Percentiles rank a stretch among this genome's conserved stretches.
Evolutionary conservation across 2,329 filamentous ascomycete species (phyloP).

Genomic region (Neonectria hederae): DNA sequence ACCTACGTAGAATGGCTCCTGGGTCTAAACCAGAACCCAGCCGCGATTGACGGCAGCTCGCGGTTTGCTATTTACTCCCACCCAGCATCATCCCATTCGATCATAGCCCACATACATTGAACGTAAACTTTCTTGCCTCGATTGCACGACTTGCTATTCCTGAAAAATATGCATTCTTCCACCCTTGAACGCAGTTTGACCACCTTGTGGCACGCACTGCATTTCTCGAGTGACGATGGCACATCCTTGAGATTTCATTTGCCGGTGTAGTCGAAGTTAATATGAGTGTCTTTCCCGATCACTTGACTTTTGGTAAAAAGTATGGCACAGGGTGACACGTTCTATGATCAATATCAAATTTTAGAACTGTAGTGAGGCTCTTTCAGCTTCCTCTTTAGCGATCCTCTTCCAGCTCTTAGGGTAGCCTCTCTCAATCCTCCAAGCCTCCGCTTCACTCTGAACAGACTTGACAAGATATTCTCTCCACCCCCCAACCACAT

Average conservation of each 20-base stretch:
- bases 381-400: neutral
- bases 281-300: neutral
- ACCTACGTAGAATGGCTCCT: too few species aligned
- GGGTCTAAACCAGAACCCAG: too few species aligned
- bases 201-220: neutral
- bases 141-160: neutral
- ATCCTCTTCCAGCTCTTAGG: conserved; percentile 27
- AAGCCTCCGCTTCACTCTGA: conserved; percentile 31
- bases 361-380: too few species aligned
- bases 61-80: too few species aligned
- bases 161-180: neutral
- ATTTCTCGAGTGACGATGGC: neutral
- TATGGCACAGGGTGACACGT: too few species aligned
- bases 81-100: too few species aligned
- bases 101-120: neutral
- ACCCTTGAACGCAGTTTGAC: neutral
- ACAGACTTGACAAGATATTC: conserved; percentile 23
- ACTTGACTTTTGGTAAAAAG: neutral
- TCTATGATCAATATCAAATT: too few species aligned
- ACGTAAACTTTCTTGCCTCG: neutral
- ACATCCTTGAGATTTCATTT: neutral
- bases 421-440: conserved; percentile 28
- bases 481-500: conserved; percentile 31
- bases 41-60: too few species aligned
- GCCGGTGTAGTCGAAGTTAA: neutral